Conservation (phyloP, 148 eudicot species). For the Talinum fruticosum region DNA sequence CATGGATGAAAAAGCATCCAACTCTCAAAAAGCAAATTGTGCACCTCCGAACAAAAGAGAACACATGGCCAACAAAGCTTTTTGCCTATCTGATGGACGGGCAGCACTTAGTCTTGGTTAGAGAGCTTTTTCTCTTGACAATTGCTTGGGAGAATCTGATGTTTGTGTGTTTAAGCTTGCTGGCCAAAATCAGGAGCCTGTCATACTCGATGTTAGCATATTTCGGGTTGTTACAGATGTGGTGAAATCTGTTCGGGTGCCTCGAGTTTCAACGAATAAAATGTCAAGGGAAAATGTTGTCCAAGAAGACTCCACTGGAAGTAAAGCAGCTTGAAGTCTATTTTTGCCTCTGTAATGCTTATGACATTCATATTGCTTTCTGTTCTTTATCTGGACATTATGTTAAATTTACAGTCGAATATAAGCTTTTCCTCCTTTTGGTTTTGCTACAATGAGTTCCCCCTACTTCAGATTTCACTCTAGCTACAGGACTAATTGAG, state of each 20-base stretch:
- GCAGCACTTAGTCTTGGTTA: slow-evolving; percentile 31
- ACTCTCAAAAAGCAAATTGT: slow-evolving; percentile 15
- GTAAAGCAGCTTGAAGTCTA: too few species aligned
- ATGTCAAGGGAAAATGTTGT: neutral
- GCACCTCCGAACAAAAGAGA: slow-evolving; percentile 15
- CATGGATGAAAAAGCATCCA: slow-evolving; percentile 21
- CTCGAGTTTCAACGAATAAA: neutral
- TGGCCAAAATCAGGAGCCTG: slow-evolving; percentile 15
- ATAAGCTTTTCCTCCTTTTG: too few species aligned
- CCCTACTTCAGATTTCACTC: too few species aligned
- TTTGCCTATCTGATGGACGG: slow-evolving; percentile 10
- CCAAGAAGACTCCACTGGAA: too few species aligned
- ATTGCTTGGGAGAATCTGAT: slow-evolving; percentile 28
- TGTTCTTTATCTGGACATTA: too few species aligned
- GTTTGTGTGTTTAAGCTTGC: slow-evolving; percentile 27
- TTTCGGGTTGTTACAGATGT: slow-evolving; percentile 11
- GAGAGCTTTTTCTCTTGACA: slow-evolving; percentile 28
- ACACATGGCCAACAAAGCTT: slow-evolving; percentile 19
- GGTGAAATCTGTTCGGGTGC: neutral
- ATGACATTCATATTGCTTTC: too few species aligned
- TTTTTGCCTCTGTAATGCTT: too few species aligned
- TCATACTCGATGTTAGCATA: slow-evolving; percentile 21
- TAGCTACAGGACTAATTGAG: too few species aligned
- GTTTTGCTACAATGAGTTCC: too few species aligned
- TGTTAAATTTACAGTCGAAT: too few species aligned